Base-by-base conservation (phyloP, 495 filamentous ascomycete genomes). In the Neurospora sp. region DNA sequence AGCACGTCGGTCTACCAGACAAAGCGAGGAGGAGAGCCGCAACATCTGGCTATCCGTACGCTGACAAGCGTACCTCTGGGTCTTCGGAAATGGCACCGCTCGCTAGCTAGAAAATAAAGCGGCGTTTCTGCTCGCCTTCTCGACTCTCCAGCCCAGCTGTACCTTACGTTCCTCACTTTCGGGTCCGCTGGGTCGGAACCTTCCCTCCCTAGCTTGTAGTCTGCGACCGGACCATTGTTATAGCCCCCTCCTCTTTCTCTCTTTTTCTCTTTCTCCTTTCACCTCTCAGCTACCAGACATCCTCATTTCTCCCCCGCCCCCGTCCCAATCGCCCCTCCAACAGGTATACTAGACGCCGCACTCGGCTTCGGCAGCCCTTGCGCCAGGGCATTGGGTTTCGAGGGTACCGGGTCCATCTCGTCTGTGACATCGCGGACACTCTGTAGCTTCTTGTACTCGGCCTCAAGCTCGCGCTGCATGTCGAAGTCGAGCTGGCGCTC, bases 401-500 rank as follows among this genome's bases (percentile, higher is more conserved):
- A 8, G 21, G 24, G 21, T 5, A 15, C 11, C 21, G 48, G 21
- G 15, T 66, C 54, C 54, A 66, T 66, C 19, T 83, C 82, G 1
- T 72, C 73, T 9, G 82, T 81, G 5, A 72, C 79, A 72, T 85
- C 82, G 45, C 80, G 79, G 11, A 88, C 86, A 13, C 76, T 84
- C 83, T 99, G 95, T 28, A 94, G 86, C 83, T 94, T 96, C 79
- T 90, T 89, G 81, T 97, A 98, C 83, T 98, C 92, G 77, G 93
- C 87, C 82, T 98, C 94, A 59, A 99, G 83, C 28, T 84, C 86
- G 74, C 87, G 88, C 82, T 99, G 96, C 89, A 95, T 88, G 73
- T 97, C 93, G 77, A 98, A 99, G 74, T 99, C 96, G 72, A 92
- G 89, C 81, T 94, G 92, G 31, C 96, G 90, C 80, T 96, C 92